Evolutionary conservation across 208 protist species (phyloP), one percentile per base, ranked within the genome.

Genomic region (Crithidia fasciculata): DNA sequence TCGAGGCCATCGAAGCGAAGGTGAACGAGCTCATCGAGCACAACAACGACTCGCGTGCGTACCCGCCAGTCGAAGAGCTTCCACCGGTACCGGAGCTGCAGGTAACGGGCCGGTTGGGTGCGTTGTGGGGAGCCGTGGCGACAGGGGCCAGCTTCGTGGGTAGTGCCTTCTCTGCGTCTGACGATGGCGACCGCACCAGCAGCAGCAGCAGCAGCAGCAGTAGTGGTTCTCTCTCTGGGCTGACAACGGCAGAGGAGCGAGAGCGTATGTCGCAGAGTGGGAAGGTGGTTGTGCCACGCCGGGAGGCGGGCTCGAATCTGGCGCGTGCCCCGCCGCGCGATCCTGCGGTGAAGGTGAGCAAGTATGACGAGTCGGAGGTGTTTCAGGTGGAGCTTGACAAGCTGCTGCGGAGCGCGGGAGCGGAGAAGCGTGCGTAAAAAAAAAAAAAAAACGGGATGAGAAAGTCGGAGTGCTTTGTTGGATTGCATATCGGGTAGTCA

Each of bases 1-100:
- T 96, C 55, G 79, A 86, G 37, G 81, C 85, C 16, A 84, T 96
- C 40, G 89, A 96, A 68, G 47, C 78, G 47, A 93, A 94, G 81
- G 82, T 96, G 54, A 94, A 94, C 57, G 85, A 91, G 77, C 74
- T 96, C 19, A 74, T 88, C 5, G 62, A 86, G 61, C 69, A 61
- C 62, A 76, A 56, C 73, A 74, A 77, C 56, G 49, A 58, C 28
- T 40, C 56, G 37, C 40, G 57, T 40, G 37, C 68, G 47, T 64
- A 58, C 19, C 54, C 67, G 47, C 54, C 72, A 8, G 59, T 84
- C 54, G 73, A 82, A 49, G 78, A 83, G 43, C 68, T 84, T 4
- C 59, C 79, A 3, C 78, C 81, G 15, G 81, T 85, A 55, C 77
- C 80, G 36, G 75, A 86, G 68, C 76, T 78, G 55, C 56, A 80